Percentiles rank a stretch among this genome's conserved stretches.
These are phyloP conservation scores for Blastomyces gilchristii DNA, from an alignment of 2,329 filamentous ascomycete genomes.

Conservation along the genomic window DNA sequence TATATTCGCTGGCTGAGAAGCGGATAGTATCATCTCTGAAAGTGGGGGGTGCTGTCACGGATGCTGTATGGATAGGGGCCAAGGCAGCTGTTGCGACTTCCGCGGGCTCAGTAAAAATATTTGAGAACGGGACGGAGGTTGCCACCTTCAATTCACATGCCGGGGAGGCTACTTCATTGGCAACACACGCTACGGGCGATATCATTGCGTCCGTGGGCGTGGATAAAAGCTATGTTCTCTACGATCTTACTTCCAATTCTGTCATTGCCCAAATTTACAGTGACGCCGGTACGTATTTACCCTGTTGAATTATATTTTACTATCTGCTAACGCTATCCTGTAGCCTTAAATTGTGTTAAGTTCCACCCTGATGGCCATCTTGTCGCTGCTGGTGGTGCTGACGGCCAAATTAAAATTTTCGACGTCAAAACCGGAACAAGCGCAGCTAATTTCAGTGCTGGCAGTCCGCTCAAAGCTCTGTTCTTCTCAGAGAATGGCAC, in stretches of 20 bases:
- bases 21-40: slow-evolving; percentile 61
- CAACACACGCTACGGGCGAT: slow-evolving; percentile 70
- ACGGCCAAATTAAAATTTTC: slow-evolving; percentile 78
- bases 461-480: slow-evolving; percentile 61
- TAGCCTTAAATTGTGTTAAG: slow-evolving; percentile 63
- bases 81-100: slow-evolving; percentile 64
- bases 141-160: slow-evolving; percentile 71
- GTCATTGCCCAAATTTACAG: slow-evolving; percentile 69
- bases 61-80: slow-evolving; percentile 48
- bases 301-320: slow-evolving; percentile 9
- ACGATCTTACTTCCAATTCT: slow-evolving; percentile 60
- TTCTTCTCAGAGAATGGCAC: slow-evolving; percentile 94
- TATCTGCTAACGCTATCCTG: slow-evolving; percentile 22
- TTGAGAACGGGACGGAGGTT: slow-evolving; percentile 58
- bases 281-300: slow-evolving; percentile 55
- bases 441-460: slow-evolving; percentile 60
- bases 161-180: slow-evolving; percentile 65
- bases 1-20: slow-evolving; percentile 69
- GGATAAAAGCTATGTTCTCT: slow-evolving; percentile 88
- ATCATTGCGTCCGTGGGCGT: slow-evolving; percentile 78
- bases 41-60: slow-evolving; percentile 55
- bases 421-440: slow-evolving; percentile 70
- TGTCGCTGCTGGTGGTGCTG: slow-evolving; percentile 68
- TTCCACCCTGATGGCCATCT: slow-evolving; percentile 98
- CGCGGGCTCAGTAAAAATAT: slow-evolving; percentile 70